Percentiles rank a stretch among this genome's conserved stretches.
Evolutionary conservation across 805 yeast genomes (phyloP).

Genomic region (Metschnikowia reukaufii): DNA sequence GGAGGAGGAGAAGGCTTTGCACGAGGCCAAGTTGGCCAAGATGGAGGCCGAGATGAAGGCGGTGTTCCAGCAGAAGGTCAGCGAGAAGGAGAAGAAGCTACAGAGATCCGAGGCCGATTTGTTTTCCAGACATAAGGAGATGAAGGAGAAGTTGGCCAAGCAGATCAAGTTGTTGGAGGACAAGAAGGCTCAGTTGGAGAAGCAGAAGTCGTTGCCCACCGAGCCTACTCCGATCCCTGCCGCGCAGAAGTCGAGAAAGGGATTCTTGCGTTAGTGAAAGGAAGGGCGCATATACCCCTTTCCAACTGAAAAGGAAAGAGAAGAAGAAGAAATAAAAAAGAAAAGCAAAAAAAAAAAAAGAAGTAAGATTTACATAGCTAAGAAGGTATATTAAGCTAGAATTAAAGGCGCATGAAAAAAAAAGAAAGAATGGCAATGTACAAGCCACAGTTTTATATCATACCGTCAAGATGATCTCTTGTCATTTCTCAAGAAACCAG

Average conservation of each 20-base stretch:
- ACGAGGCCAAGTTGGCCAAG: constrained; percentile 89
- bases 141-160: constrained; percentile 89
- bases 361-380: not conserved
- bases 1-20: constrained; percentile 89
- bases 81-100: constrained; percentile 94
- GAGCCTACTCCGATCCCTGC: constrained; percentile 47
- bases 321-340: constrained; percentile 1
- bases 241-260: constrained; percentile 65
- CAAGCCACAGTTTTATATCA: no score
- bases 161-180: constrained; percentile 91
- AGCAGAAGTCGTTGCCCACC: constrained; percentile 50
- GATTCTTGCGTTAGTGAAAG: constrained; percentile 64
- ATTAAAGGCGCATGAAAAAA: not conserved
- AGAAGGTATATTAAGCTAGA: not conserved
- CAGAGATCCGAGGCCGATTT: constrained; percentile 96
- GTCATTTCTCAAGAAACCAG: no score
- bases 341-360: constrained; percentile 2
- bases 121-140: constrained; percentile 92
- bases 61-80: constrained; percentile 93
- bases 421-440: no score
- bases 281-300: not conserved
- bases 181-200: constrained; percentile 77
- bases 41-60: constrained; percentile 96
- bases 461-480: no score
- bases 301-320: not conserved